Evolutionary conservation across 2,329 filamentous ascomycete genomes (phyloP).

Genomic region (Penicillium freii): DNA sequence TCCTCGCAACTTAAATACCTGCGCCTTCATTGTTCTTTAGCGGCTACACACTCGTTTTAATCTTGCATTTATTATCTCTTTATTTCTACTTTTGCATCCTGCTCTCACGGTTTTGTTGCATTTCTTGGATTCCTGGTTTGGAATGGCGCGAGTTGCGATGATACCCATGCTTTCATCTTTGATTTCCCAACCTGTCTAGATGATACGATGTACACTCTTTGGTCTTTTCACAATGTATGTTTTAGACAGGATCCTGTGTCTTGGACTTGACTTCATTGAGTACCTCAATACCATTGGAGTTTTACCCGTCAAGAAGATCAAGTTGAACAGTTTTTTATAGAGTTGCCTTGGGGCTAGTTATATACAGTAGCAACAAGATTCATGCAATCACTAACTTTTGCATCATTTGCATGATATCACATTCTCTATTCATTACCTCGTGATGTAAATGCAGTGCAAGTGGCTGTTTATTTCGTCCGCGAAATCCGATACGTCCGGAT

Average conservation of each 20-base stretch:
- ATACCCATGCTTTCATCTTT: slow-evolving; percentile 10
- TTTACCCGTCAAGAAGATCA: neutral
- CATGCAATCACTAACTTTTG: neutral
- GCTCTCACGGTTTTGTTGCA: slow-evolving; percentile 5
- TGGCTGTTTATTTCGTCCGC: slow-evolving; percentile 3
- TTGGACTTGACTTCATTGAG: neutral
- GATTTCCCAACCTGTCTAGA: neutral
- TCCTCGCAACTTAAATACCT: neutral
- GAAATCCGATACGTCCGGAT: slow-evolving; percentile 40
- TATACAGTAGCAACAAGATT: neutral
- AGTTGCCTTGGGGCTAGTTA: neutral
- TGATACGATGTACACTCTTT: neutral
- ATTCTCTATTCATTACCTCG: slow-evolving; percentile 2
- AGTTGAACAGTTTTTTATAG: neutral
- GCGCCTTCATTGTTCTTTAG: slow-evolving; percentile 2
- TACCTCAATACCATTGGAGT: neutral
- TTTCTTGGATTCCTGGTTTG: slow-evolving; percentile 6
- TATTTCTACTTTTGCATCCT: neutral
- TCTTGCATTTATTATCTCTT: neutral
- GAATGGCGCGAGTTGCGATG: slow-evolving; percentile 8
- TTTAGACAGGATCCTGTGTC: neutral
- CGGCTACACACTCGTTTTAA: slow-evolving; percentile 7
- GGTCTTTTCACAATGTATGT: neutral
- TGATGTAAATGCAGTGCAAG: neutral
- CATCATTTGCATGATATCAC: neutral